Evolutionary conservation across 2,329 filamentous ascomycete genomes (phyloP).

Genomic region (Monosporascus cannonballus): DNA sequence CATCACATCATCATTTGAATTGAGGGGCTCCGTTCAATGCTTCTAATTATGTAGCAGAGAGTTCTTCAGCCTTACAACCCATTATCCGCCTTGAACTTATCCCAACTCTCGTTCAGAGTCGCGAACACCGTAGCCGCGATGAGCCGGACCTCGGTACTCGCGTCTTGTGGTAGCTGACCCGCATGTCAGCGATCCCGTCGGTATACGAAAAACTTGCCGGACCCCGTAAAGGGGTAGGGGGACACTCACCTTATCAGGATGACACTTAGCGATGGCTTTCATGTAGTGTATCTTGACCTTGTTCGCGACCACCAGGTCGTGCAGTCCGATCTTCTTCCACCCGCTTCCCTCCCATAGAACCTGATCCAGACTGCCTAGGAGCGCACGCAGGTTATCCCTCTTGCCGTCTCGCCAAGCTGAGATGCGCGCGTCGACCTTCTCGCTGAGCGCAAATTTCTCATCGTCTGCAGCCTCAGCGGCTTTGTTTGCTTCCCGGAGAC

Average conservation of each 20-base stretch:
- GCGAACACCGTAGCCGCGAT: slow-evolving; percentile 62
- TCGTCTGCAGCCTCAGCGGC: slow-evolving; percentile 83
- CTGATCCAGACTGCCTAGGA: slow-evolving; percentile 78
- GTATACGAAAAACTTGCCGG: background rate
- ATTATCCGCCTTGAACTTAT: slow-evolving; percentile 66
- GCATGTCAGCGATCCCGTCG: slow-evolving; percentile 9
- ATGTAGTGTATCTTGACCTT: slow-evolving; percentile 98
- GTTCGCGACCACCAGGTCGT: slow-evolving; percentile 84
- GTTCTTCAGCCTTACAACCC: slow-evolving; percentile 39
- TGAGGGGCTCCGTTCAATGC: background rate
- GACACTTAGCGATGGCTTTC: slow-evolving; percentile 98
- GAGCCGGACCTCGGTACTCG: slow-evolving; percentile 58
- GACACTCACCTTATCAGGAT: slow-evolving; percentile 87
- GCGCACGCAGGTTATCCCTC: slow-evolving; percentile 81
- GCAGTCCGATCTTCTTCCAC: slow-evolving; percentile 95
- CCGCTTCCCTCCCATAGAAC: slow-evolving; percentile 89
- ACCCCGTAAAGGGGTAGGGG: background rate
- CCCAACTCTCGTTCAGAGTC: slow-evolving; percentile 67
- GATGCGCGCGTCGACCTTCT: slow-evolving; percentile 77
- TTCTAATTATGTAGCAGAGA: background rate
- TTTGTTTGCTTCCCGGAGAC: slow-evolving; percentile 76
- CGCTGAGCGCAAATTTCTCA: slow-evolving; percentile 84
- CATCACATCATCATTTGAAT: background rate
- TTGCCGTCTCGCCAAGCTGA: slow-evolving; percentile 84
- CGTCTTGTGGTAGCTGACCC: slow-evolving; percentile 54